These are phyloP conservation scores for Erysimum cheiri DNA, from an alignment of 441 rosid genomes.

Conservation along the genomic window DNA sequence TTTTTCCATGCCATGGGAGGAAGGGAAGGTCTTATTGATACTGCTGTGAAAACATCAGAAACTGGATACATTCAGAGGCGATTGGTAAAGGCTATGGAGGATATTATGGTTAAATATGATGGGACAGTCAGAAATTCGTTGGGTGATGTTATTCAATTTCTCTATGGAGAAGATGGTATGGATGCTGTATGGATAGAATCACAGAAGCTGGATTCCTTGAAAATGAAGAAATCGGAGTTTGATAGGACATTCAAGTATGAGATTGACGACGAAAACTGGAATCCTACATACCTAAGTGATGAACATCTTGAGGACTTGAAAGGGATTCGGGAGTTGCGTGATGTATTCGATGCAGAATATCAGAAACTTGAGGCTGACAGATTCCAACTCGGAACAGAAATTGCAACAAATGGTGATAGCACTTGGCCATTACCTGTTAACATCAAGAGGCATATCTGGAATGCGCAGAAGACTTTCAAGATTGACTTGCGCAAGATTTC, in stretches of 20 bases:
- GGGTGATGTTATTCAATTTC: constrained; percentile 98
- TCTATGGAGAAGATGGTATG: constrained; percentile 99
- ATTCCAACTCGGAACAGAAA: constrained; percentile 83
- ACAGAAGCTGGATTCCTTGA: constrained; percentile 88
- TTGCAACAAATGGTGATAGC: constrained; percentile 88
- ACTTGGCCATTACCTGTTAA: constrained; percentile 95
- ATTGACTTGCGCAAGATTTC: constrained; percentile 83
- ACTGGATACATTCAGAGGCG: constrained; percentile 99
- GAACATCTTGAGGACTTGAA: constrained; percentile 90
- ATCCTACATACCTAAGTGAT: constrained; percentile 75
- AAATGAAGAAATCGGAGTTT: constrained; percentile 84
- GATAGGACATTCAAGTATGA: constrained; percentile 80
- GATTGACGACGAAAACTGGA: constrained; percentile 80
- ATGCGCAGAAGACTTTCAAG: constrained; percentile 93
- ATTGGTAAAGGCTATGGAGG: constrained; percentile 99
- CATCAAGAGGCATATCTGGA: constrained; percentile 90
- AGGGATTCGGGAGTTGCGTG: constrained; percentile 81
- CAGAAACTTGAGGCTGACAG: constrained; percentile 85
- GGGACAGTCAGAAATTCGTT: constrained; percentile 97
- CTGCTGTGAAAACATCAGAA: constrained; percentile 98
- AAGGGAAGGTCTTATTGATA: constrained; percentile 99
- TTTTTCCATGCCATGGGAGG: constrained; percentile 99
- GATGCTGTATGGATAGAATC: constrained; percentile 98
- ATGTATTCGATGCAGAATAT: constrained; percentile 93
- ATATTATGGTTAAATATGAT: constrained; percentile 99